Conservation (phyloP, 2,329 filamentous ascomycete species). For the Calycina herbarum region DNA sequence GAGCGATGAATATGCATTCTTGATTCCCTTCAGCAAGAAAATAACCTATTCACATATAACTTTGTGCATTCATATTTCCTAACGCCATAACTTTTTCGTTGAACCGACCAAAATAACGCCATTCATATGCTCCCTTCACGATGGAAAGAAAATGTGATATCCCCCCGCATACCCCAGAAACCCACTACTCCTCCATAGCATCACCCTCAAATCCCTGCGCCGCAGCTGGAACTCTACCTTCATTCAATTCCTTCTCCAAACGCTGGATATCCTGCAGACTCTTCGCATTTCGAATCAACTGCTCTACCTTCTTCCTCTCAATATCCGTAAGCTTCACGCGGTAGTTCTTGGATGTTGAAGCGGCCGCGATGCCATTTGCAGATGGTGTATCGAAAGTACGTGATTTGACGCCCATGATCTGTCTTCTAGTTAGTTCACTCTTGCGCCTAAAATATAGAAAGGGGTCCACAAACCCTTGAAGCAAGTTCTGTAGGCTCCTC, state of each 20-base stretch:
- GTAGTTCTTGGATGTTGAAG: constrained; percentile 63
- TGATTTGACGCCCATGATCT: constrained; percentile 85
- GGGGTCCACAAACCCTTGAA: constrained; percentile 55
- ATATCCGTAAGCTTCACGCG: constrained; percentile 82
- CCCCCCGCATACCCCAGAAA: not conserved
- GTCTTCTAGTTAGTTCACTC: constrained; percentile 10
- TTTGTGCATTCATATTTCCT: not conserved
- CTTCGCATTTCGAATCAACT: constrained; percentile 84
- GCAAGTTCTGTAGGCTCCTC: constrained; percentile 80
- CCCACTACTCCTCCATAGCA: constrained; percentile 59
- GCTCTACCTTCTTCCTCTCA: constrained; percentile 82
- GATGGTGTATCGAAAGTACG: constrained; percentile 65
- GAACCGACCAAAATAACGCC: constrained; percentile 19
- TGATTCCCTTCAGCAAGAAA: not conserved
- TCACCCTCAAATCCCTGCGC: constrained; percentile 52
- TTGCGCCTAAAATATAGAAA: not conserved
- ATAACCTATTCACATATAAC: not conserved
- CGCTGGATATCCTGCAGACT: constrained; percentile 87
- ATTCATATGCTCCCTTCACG: constrained; percentile 6
- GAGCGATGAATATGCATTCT: not conserved
- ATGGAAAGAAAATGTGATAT: not conserved
- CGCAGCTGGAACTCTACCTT: constrained; percentile 78
- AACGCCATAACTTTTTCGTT: constrained; percentile 17
- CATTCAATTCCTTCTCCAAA: constrained; percentile 87
- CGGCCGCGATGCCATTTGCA: constrained; percentile 46